phyloP scores from a whole-genome alignment of 129 eudicot genomes.

The Saussurea involucrata region DNA sequence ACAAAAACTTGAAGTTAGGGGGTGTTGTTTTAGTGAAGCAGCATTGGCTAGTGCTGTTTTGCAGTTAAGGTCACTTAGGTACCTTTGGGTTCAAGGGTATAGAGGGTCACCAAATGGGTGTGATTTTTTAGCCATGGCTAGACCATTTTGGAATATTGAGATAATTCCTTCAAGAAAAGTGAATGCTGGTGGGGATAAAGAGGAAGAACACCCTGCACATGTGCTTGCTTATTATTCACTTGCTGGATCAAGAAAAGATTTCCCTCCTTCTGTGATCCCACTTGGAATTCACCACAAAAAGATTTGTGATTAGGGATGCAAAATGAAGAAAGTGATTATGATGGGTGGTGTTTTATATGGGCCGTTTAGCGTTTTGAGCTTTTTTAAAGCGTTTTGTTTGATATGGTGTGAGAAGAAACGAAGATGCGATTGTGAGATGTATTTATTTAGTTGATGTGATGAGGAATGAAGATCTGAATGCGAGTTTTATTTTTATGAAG shows the following conservation, averaged over 20 bases:
- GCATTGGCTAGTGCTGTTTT: conserved; percentile 69
- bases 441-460: background rate
- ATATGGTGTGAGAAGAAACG: background rate
- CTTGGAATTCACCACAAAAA: conserved; percentile 3
- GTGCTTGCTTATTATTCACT: conserved; percentile 88
- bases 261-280: conserved; percentile 64
- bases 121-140: conserved; percentile 68
- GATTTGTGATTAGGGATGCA: background rate
- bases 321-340: background rate
- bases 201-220: conserved; percentile 72
- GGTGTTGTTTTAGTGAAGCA: conserved; percentile 68
- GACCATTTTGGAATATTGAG: conserved; percentile 90
- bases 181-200: conserved; percentile 34
- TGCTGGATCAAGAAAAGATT: conserved; percentile 79
- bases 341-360: background rate
- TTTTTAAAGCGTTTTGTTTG: background rate
- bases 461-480: background rate
- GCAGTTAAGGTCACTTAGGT: conserved; percentile 60
- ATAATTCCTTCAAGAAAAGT: conserved; percentile 71
- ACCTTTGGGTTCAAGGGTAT: conserved; percentile 91
- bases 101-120: conserved; percentile 45
- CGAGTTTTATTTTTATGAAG: background rate
- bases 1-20: conserved; percentile 74
- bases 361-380: background rate
- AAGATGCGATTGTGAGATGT: background rate